Evolutionary conservation across 192 early-diverging fungal species (phyloP), one percentile per base, ranked within the genome.

Genomic region (Coemansia sp.): DNA sequence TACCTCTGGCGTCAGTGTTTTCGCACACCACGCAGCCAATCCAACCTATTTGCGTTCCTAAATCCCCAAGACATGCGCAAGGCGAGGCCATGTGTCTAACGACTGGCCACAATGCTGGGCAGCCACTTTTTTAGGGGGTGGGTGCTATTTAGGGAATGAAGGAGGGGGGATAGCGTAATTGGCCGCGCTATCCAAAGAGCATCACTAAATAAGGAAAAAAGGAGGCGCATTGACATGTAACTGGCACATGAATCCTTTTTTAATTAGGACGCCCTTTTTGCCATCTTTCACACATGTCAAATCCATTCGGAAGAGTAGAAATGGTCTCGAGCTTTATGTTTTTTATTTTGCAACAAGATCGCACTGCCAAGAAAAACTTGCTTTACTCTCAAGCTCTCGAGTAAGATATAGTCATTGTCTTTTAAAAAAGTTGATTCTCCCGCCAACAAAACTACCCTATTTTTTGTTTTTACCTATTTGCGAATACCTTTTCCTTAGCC

Each of bases 161-260:
- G 24, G 27, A 5, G 24, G 22, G 24, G 22, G 54, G 59, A 59
- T 59, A 59, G 29, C 55, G 24, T 16, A 18, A 34, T 34, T 33
- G 29, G 15, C 55, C 12, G 31, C 10, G 31, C 11, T 24, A 27
- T 11, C 52, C 24, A 24, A 55, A 22, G 52, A 38, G 16, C 12
- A 55, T 29, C 22, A 61, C 16, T 22, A 61, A 61, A 61, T 38
- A 38, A 2, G 36, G 9, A n/a, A 36, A 38, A 61, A 61, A 29
- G 3, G 59, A 36, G 59, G 59, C 59, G 59, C 59, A 61, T 61
- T 61, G 59, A 61, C 59, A 61, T 61, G 31, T 61, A 61, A 61
- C 40, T 61, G 36, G 59, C 59, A 61, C 59, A 61, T 61, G 59
- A 61, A 3, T 38, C 24, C 11, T 33, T 61, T 60, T 59, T 38